These are phyloP conservation scores for Mortierella hygrophila DNA, from an alignment of 192 early-diverging fungal genomes.

Conservation along the genomic window DNA sequence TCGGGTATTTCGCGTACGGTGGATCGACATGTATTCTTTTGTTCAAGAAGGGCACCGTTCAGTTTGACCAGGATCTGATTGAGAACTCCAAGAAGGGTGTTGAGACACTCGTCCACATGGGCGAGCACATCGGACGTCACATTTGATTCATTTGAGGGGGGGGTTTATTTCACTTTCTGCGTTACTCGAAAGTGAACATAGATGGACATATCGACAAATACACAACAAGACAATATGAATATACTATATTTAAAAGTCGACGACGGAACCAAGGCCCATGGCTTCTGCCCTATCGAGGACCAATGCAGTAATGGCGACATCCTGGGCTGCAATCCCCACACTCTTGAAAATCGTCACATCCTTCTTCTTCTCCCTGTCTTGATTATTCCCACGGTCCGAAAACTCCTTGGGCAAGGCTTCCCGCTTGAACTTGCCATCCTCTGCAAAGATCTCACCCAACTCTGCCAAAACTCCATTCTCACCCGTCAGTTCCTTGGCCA, in stretches of 20 bases:
- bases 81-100: constrained; percentile 64
- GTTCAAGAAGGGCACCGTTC: constrained; percentile 72
- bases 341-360: constrained; percentile 68
- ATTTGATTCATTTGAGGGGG: not conserved
- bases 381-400: not conserved
- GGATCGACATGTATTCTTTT: constrained; percentile 77
- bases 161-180: not conserved
- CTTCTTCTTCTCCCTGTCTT: constrained; percentile 4
- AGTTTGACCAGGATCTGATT: constrained; percentile 76
- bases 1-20: constrained; percentile 84
- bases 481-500: constrained; percentile 50
- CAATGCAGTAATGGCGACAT: constrained; percentile 62
- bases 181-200: not conserved
- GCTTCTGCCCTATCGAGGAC: constrained; percentile 58
- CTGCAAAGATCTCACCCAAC: constrained; percentile 31
- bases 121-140: constrained; percentile 47
- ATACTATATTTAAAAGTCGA: constrained; percentile 39
- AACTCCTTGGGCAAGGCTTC: constrained; percentile 12
- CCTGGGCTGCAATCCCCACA: constrained; percentile 68
- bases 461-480: constrained; percentile 30
- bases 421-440: constrained; percentile 14
- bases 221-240: no score
- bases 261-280: constrained; percentile 47
- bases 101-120: constrained; percentile 71
- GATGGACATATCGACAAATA: no score